These are phyloP conservation scores for Rhodomyrtus psidioides DNA, from an alignment of 441 rosid species.

Conservation along the genomic window DNA sequence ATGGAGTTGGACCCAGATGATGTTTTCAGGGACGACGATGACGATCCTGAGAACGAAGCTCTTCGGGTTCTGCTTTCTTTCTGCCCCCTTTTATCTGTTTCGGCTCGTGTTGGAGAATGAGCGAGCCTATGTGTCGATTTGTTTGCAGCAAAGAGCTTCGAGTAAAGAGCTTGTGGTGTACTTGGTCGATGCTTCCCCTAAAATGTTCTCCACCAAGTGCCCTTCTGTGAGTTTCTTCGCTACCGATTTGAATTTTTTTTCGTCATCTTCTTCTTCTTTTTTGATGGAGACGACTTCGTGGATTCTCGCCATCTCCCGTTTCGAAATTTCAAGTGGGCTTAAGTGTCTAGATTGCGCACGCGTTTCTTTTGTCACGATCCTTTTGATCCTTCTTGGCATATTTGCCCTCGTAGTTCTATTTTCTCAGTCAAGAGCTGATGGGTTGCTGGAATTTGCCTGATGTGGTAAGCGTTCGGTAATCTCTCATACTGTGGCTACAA, in stretches of 20 bases:
- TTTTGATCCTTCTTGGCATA: neutral
- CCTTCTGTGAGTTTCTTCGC: conserved; percentile 37
- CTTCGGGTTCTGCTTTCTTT: conserved; percentile 37
- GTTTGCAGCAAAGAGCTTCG: conserved; percentile 42
- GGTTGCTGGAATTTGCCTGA: neutral
- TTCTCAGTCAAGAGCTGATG: neutral
- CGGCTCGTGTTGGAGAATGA: neutral
- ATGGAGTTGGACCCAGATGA: conserved; percentile 84
- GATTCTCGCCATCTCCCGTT: neutral
- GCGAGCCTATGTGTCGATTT: neutral
- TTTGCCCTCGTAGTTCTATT: neutral
- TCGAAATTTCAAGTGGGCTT: neutral
- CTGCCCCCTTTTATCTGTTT: neutral
- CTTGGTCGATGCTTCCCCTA: conserved; percentile 83
- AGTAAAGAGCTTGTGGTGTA: conserved; percentile 70
- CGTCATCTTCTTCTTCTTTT: neutral
- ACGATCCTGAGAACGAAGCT: conserved; percentile 58
- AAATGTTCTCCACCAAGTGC: conserved; percentile 57
- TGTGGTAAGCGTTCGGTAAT: neutral
- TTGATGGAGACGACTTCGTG: neutral
- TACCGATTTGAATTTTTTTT: neutral
- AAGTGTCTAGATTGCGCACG: neutral
- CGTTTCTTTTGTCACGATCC: neutral
- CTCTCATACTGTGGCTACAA: no score
- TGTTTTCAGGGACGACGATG: conserved; percentile 81